Conservation (phyloP, 129 eudicot species). For the Smallanthus sonchifolius region DNA sequence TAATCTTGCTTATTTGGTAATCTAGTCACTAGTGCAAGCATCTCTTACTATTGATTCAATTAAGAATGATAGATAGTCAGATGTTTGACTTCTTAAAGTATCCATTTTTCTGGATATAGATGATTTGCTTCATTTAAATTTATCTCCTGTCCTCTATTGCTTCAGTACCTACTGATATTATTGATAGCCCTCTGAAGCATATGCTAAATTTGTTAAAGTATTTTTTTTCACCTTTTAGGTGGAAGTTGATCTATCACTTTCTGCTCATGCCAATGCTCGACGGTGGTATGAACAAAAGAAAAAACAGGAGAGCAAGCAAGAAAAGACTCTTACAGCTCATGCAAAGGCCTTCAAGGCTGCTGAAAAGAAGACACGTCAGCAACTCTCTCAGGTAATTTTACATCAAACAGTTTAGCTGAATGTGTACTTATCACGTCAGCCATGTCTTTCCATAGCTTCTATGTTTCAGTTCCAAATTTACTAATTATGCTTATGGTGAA, state of each 20-base stretch:
- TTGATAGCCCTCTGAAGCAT: background rate
- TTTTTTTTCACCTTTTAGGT: conserved; percentile 46
- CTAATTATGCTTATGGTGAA: conserved; percentile 18
- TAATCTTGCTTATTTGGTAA: background rate
- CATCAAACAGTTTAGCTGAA: background rate
- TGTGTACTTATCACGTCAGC: background rate
- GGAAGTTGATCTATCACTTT: conserved; percentile 88
- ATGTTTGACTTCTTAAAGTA: background rate
- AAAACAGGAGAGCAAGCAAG: conserved; percentile 95
- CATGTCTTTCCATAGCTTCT: conserved; percentile 5
- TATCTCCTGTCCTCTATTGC: background rate
- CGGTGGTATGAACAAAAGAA: conserved; percentile 95
- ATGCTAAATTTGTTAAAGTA: conserved; percentile 5
- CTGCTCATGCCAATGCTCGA: conserved; percentile 98
- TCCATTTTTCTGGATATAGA: background rate
- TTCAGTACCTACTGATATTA: background rate
- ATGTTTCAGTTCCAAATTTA: conserved; percentile 9
- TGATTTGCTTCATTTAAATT: background rate
- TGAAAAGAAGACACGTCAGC: conserved; percentile 88
- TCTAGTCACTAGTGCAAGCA: conserved; percentile 8
- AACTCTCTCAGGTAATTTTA: conserved; percentile 78
- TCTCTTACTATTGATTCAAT: conserved; percentile 3
- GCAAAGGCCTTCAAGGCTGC: conserved; percentile 98
- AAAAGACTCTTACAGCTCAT: conserved; percentile 92
- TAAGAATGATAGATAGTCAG: conserved; percentile 1